phyloP scores from a whole-genome alignment of 1,139 yeast species.

The Casaregolazyma lundiana region DNA sequence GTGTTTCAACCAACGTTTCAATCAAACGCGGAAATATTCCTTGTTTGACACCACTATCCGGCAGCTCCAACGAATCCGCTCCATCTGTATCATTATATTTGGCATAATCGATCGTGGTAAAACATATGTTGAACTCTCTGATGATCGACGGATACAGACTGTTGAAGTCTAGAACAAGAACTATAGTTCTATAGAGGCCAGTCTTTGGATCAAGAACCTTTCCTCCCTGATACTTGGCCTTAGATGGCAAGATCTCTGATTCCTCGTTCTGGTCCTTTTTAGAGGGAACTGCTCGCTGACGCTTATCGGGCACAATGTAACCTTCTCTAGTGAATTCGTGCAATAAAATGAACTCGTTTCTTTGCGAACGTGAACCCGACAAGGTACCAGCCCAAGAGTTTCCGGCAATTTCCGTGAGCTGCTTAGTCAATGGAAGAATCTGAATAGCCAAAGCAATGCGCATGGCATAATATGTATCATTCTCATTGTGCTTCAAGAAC shows the following conservation, averaged over 20 bases:
- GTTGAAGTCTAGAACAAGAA: constrained; percentile 96
- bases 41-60: constrained; percentile 51
- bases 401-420: constrained; percentile 90
- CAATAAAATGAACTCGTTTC: constrained; percentile 87
- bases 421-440: constrained; percentile 82
- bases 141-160: constrained; percentile 95
- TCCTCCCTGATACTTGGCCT: constrained; percentile 81
- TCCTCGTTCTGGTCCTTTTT: constrained; percentile 32
- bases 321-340: constrained; percentile 85
- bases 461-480: constrained; percentile 59
- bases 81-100: constrained; percentile 41
- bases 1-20: constrained; percentile 80
- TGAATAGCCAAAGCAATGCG: constrained; percentile 81
- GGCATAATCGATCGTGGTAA: constrained; percentile 85
- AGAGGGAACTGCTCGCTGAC: constrained; percentile 35
- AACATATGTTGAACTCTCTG: constrained; percentile 95
- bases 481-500: constrained; percentile 66
- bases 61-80: constrained; percentile 68
- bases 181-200: constrained; percentile 85
- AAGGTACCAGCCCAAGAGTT: constrained; percentile 96
- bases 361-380: constrained; percentile 93
- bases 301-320: constrained; percentile 64
- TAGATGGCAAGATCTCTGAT: constrained; percentile 19
- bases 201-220: constrained; percentile 95
- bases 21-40: constrained; percentile 88